phyloP scores from a whole-genome alignment of 2,329 filamentous ascomycete species.

The Xylariaceae sp. region DNA sequence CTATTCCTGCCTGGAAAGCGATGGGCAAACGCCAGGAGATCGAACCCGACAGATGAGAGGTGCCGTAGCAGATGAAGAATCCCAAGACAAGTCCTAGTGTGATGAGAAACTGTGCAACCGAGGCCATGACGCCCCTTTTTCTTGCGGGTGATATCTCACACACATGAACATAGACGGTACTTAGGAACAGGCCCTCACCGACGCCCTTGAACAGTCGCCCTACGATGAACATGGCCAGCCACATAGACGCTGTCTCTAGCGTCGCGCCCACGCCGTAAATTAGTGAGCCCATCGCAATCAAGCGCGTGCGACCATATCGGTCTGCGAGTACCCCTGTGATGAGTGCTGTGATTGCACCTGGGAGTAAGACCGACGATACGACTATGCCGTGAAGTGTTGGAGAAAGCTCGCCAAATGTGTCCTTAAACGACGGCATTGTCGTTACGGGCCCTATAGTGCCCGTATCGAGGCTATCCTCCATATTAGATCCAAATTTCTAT shows the following conservation, averaged over 20 bases:
- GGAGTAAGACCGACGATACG: constrained; percentile 65
- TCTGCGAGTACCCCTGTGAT: constrained; percentile 63
- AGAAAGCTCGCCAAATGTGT: constrained; percentile 58
- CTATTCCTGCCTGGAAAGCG: constrained; percentile 47
- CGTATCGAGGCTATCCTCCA: constrained; percentile 23
- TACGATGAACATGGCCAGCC: constrained; percentile 41
- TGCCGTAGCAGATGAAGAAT: constrained; percentile 68
- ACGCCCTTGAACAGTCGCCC: constrained; percentile 63
- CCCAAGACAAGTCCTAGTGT: constrained; percentile 59
- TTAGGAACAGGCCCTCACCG: constrained; percentile 62
- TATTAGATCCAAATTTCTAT: neutral
- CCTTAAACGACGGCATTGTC: constrained; percentile 59
- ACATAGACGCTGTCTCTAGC: constrained; percentile 32
- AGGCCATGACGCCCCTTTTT: constrained; percentile 58
- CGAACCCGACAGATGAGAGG: constrained; percentile 46
- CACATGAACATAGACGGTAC: constrained; percentile 59
- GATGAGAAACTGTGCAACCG: constrained; percentile 60
- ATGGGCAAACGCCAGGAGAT: constrained; percentile 64
- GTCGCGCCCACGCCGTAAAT: constrained; percentile 51
- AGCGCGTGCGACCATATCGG: constrained; percentile 58
- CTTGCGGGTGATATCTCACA: constrained; percentile 64
- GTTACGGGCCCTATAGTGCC: constrained; percentile 62
- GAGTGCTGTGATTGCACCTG: constrained; percentile 65
- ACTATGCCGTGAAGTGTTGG: constrained; percentile 64
- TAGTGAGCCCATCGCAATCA: constrained; percentile 57